phyloP scores from a whole-genome alignment of 164 flowering plant genomes.

The Cinnamomum micranthum region DNA sequence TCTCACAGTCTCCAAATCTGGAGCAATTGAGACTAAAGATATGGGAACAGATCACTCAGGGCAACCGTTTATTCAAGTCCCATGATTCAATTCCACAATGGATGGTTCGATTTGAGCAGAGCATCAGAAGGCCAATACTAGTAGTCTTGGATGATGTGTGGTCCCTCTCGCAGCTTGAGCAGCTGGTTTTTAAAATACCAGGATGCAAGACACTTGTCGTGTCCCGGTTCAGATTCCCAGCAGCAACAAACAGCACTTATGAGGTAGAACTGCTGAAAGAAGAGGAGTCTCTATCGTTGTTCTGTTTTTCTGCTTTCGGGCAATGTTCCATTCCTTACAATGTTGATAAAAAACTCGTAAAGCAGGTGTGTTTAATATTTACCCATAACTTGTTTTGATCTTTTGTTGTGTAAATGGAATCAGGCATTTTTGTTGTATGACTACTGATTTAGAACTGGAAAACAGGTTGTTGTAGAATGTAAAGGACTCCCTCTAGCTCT shows the following conservation, averaged over 20 bases:
- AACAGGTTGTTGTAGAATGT: conserved; percentile 66
- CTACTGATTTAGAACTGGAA: neutral
- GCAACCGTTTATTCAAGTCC: conserved; percentile 12
- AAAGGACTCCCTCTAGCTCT: conserved; percentile 79
- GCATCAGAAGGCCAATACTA: conserved; percentile 22
- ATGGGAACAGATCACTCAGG: conserved; percentile 32
- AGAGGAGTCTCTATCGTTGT: conserved; percentile 53
- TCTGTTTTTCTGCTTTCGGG: conserved; percentile 63
- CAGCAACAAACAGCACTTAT: conserved; percentile 22
- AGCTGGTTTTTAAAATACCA: conserved; percentile 41
- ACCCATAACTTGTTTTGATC: neutral
- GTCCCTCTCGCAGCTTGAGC: conserved; percentile 45
- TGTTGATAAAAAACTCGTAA: conserved; percentile 43
- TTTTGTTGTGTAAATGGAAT: neutral
- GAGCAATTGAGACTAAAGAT: conserved; percentile 46
- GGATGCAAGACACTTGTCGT: conserved; percentile 70
- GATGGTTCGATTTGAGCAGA: conserved; percentile 23
- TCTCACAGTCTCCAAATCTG: conserved; percentile 71
- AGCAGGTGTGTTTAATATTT: conserved; percentile 41
- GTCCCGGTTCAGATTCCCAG: conserved; percentile 34
- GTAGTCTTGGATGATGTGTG: conserved; percentile 76
- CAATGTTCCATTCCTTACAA: conserved; percentile 39
- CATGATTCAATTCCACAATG: conserved; percentile 27
- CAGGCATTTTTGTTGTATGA: neutral
- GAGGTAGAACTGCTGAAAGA: conserved; percentile 56